Evolutionary conservation across 192 early-diverging fungal species (phyloP).

Genomic region (Umbelopsis sp.): DNA sequence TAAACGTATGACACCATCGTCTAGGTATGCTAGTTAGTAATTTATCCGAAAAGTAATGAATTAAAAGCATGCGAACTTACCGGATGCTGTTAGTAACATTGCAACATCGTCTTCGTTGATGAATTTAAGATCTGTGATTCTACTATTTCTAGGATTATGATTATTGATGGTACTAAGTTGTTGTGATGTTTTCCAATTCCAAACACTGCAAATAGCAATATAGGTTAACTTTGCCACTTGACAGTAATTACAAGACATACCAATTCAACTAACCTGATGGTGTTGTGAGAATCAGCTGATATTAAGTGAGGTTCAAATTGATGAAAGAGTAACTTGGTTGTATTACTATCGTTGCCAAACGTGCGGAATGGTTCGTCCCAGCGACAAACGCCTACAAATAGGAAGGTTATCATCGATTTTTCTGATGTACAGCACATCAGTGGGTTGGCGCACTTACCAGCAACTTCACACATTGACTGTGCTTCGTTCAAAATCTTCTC

Average conservation of each 20-base stretch:
- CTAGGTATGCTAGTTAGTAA: conserved; percentile 40
- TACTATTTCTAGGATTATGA: conserved; percentile 65
- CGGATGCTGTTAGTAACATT: conserved; percentile 82
- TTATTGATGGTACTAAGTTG: conserved; percentile 70
- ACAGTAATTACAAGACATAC: conserved; percentile 3
- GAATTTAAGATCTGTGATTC: conserved; percentile 78
- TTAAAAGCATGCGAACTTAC: conserved; percentile 42
- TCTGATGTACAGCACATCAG: background rate
- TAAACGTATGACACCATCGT: conserved; percentile 78
- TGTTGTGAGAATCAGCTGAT: conserved; percentile 71
- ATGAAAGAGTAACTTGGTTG: conserved; percentile 71
- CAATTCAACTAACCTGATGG: conserved; percentile 53
- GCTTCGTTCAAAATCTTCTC: conserved; percentile 60
- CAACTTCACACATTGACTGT: conserved; percentile 51
- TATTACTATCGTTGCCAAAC: conserved; percentile 56
- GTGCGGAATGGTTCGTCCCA: conserved; percentile 57
- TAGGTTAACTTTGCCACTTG: background rate
- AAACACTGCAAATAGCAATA: conserved; percentile 55
- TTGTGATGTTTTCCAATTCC: conserved; percentile 70
- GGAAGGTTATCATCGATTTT: background rate
- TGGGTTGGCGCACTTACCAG: conserved; percentile 40
- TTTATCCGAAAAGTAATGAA: background rate
- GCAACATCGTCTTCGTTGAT: conserved; percentile 91
- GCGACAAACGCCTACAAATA: conserved; percentile 49
- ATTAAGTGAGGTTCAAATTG: conserved; percentile 85